Conservation (phyloP, 1,139 yeast species). For the Lizanozyma gosingica region DNA sequence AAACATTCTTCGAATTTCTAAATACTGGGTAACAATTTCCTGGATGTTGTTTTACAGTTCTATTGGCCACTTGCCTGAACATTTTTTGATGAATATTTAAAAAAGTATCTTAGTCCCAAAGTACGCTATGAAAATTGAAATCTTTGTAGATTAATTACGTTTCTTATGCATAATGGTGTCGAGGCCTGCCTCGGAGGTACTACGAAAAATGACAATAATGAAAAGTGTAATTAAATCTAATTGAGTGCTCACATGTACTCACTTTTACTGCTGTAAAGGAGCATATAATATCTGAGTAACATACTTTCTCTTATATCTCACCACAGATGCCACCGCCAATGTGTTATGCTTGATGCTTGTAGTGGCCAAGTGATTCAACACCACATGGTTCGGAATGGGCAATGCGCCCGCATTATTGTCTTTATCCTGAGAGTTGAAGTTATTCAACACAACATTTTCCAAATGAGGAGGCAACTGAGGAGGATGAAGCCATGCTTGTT, state of each 20-base stretch:
- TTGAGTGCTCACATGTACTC: neutral
- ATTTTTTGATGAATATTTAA: no score
- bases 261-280: conserved; percentile 16
- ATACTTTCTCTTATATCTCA: conserved; percentile 39
- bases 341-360: conserved; percentile 42
- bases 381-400: conserved; percentile 42
- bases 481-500: conserved; percentile 60
- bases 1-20: no score
- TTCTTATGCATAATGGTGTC: no score
- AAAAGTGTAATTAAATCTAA: no score
- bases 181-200: no score
- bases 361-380: conserved; percentile 40
- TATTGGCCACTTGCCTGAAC: no score
- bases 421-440: conserved; percentile 36
- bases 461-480: conserved; percentile 46
- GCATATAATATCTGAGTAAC: conserved; percentile 43
- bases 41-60: no score
- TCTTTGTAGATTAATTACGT: no score
- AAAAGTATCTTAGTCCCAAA: no score
- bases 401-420: conserved; percentile 40
- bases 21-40: no score
- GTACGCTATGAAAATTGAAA: no score
- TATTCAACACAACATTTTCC: conserved; percentile 39
- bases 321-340: conserved; percentile 41
- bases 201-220: no score